Conservation (phyloP, 2,329 filamentous ascomycete species). For the Penicillium sp. region DNA sequence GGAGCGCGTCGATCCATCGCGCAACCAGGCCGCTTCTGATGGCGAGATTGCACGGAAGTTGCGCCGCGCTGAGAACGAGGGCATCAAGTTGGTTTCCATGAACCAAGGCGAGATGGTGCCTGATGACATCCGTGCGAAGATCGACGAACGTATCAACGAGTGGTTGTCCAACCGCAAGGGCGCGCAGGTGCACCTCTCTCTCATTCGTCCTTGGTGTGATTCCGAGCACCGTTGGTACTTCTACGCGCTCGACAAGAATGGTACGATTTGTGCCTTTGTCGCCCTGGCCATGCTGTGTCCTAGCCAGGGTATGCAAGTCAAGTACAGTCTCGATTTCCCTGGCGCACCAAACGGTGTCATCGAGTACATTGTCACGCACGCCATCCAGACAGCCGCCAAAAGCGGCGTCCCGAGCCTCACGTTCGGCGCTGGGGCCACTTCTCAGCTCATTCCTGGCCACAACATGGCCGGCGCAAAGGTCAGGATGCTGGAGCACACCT, state of each 20-base stretch:
- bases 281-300: conserved; percentile 78
- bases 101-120: conserved; percentile 60
- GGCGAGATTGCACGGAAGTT: conserved; percentile 69
- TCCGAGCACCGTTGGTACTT: conserved; percentile 80
- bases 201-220: conserved; percentile 85
- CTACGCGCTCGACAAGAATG: conserved; percentile 69
- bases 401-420: conserved; percentile 66
- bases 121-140: conserved; percentile 64
- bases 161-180: conserved; percentile 81
- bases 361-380: conserved; percentile 72
- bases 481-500: conserved; percentile 76
- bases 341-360: conserved; percentile 81
- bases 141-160: conserved; percentile 68
- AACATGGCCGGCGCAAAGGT: conserved; percentile 77
- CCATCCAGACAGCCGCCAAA: conserved; percentile 59
- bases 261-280: conserved; percentile 71
- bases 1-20: conserved; percentile 73
- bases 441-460: conserved; percentile 70
- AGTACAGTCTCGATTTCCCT: conserved; percentile 94
- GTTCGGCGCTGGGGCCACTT: conserved; percentile 78
- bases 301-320: conserved; percentile 84
- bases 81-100: conserved; percentile 73
- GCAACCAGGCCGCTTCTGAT: conserved; percentile 64
- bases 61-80: conserved; percentile 74
- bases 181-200: conserved; percentile 82